Base-by-base conservation (phyloP, 805 yeast species). In the Nakazawaea pomicola region DNA sequence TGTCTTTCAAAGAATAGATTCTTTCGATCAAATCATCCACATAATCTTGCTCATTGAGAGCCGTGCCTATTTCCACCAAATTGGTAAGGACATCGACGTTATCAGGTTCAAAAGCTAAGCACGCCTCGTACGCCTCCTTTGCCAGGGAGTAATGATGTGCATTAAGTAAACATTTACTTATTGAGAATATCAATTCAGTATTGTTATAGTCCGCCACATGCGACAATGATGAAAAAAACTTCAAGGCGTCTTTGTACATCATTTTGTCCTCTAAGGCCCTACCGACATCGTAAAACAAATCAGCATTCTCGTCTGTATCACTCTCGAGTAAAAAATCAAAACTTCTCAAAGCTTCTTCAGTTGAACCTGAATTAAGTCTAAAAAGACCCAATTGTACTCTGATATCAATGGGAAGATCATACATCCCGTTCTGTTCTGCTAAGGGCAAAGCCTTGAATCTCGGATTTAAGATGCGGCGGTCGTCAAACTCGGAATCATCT, bases 401-500 rank as follows among this genome's bases (percentile, higher is more conserved):
- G 19, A 93, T 85, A 63, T 91, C 98, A 35, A 90, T 78, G 1
- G 98, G 98, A 16, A 93, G 60, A 7, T 70, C 59, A 49, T 61
- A 76, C 12, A 43, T 53, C 51, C 68, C 68, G 28, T 61, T 48
- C 42, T 64, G 58, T 41, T 72, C 74, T 34, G 61, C 61, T 10
- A 54, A 55, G 1, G 69, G 50, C 19, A 76, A 48, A 1, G 67
- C 58, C 38, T 65, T 68, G 49, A 58, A 76, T 36, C 64, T 66
- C 8, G 64, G 58, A 49, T 69, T 68, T 33, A 69, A 72, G 28
- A 63, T 60, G 47, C 95, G 64, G 54, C 95, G 70, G 18, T 68
- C 74, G 57, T 91, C 97, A 61, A 83, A 91, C 59, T 91, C 98
- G 0, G 85, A 64, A 57, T 91, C 98, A 47, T 80, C 80, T 12